phyloP scores from a whole-genome alignment of 2,329 filamentous ascomycete species.

The Colletotrichum destructivum region DNA sequence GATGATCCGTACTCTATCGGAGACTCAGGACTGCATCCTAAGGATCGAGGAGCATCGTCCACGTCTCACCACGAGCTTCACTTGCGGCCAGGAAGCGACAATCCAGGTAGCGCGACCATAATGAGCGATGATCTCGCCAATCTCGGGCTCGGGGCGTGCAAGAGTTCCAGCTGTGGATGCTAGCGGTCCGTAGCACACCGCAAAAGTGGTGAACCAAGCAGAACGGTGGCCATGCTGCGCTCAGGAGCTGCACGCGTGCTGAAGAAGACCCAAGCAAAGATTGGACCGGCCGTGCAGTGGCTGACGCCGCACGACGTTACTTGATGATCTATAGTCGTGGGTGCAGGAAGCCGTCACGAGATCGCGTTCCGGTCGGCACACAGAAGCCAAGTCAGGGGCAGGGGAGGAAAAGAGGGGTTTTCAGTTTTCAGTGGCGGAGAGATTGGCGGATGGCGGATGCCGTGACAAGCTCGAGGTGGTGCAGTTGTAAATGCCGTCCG shows the following conservation, averaged over 20 bases:
- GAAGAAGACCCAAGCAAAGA: background rate
- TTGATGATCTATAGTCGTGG: constrained; percentile 33
- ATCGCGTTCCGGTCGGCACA: constrained; percentile 34
- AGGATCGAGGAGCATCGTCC: constrained; percentile 3
- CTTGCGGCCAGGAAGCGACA: constrained; percentile 14
- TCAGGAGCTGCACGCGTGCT: constrained; percentile 3
- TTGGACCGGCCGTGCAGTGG: constrained; percentile 9
- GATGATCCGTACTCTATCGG: constrained; percentile 37
- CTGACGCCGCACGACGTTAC: constrained; percentile 31
- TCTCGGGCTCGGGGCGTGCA: constrained; percentile 30
- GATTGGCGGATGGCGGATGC: constrained; percentile 30
- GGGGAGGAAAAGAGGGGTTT: background rate
- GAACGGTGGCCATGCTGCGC: background rate
- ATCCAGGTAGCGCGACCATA: constrained; percentile 11
- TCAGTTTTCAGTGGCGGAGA: background rate
- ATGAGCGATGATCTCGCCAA: constrained; percentile 38
- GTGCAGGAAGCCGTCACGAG: constrained; percentile 38
- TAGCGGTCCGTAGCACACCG: constrained; percentile 17
- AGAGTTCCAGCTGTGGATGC: constrained; percentile 24
- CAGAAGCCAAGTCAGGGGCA: constrained; percentile 8
- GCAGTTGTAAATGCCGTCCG: constrained; percentile 27
- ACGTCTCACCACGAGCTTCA: constrained; percentile 22
- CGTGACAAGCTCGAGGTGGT: constrained; percentile 34
- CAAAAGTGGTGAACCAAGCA: constrained; percentile 14
- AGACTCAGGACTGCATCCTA: constrained; percentile 25